phyloP scores from a whole-genome alignment of 1,284 basidiomycete species.

The Mycena citricolor region DNA sequence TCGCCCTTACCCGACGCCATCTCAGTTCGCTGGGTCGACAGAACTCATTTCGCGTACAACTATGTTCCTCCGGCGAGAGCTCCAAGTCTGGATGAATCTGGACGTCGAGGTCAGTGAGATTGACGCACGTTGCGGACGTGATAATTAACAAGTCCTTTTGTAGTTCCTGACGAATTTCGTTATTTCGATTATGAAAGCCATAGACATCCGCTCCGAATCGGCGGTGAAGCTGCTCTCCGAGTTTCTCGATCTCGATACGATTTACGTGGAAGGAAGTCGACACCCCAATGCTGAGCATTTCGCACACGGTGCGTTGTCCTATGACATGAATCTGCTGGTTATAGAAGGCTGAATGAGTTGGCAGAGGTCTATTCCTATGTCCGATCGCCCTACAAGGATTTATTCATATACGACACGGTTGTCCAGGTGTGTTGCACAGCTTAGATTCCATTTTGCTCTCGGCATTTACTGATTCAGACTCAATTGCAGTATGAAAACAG shows the following conservation, averaged over 20 bases:
- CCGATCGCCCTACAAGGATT: constrained; percentile 80
- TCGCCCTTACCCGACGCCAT: constrained; percentile 76
- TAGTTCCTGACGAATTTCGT: constrained; percentile 79
- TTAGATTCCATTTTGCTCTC: constrained; percentile 12
- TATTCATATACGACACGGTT: constrained; percentile 77
- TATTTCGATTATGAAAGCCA: constrained; percentile 80
- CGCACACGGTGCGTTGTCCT: constrained; percentile 68
- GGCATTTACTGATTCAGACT: too few species aligned
- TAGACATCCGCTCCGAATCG: constrained; percentile 86
- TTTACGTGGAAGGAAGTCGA: constrained; percentile 52
- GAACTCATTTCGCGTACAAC: constrained; percentile 75
- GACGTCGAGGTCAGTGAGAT: constrained; percentile 71
- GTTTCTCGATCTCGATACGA: constrained; percentile 75
- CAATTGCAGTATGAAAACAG: constrained; percentile 54
- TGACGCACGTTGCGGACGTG: constrained; percentile 7
- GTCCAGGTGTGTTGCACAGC: constrained; percentile 70
- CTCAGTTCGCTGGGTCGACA: constrained; percentile 72
- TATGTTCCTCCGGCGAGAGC: constrained; percentile 78
- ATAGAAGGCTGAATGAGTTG: constrained; percentile 3
- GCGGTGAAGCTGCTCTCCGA: constrained; percentile 80
- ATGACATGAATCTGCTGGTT: constrained; percentile 10
- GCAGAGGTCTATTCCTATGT: constrained; percentile 84
- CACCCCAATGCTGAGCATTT: constrained; percentile 83
- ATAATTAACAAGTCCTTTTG: constrained; percentile 9
- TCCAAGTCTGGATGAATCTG: constrained; percentile 78